phyloP scores from a whole-genome alignment of 768 basidiomycete genomes.

The Trametes gibbosa region DNA sequence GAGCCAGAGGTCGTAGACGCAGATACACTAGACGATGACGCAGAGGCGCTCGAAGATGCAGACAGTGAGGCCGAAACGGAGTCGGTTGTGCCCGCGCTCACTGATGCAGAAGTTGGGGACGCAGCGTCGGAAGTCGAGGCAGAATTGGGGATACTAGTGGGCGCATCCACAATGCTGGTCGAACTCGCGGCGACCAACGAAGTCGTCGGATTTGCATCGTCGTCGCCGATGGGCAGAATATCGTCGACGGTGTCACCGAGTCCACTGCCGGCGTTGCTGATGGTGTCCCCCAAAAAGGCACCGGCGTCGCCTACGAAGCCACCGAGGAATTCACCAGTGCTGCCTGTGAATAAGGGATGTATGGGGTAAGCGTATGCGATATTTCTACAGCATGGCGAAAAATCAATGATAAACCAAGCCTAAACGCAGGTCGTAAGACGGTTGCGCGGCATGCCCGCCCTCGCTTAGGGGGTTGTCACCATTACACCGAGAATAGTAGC shows the following conservation, averaged over 20 bases:
- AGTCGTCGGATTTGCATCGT: background rate
- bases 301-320: background rate
- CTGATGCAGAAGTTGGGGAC: slow-evolving; percentile 5
- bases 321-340: background rate
- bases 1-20: slow-evolving; percentile 7
- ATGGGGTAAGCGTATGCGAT: background rate
- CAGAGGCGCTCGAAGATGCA: background rate
- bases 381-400: too few species aligned
- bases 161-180: slow-evolving; percentile 8
- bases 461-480: too few species aligned
- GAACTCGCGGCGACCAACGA: slow-evolving; percentile 15
- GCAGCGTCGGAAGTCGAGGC: background rate
- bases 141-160: background rate
- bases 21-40: slow-evolving; percentile 2
- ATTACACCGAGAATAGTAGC: background rate
- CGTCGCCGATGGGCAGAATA: background rate
- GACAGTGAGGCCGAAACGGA: background rate
- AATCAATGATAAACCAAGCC: background rate
- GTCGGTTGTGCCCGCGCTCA: slow-evolving; percentile 1
- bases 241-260: background rate
- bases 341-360: background rate
- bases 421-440: too few species aligned
- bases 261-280: background rate
- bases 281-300: background rate
- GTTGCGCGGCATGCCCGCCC: background rate